These are phyloP conservation scores for Yarrowia porcina DNA, from an alignment of 805 yeast species.

Conservation along the genomic window DNA sequence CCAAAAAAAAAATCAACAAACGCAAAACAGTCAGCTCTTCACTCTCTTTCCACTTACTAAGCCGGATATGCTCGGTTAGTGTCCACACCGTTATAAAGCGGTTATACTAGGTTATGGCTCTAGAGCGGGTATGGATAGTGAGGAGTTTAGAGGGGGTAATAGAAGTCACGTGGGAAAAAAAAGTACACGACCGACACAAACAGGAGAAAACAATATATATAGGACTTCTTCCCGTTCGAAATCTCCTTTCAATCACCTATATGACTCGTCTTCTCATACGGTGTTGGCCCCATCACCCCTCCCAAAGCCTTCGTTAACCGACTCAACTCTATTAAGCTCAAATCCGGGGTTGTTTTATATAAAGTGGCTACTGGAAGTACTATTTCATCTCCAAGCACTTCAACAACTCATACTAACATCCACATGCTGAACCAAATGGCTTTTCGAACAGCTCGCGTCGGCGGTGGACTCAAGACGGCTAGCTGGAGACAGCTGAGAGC, in stretches of 20 bases:
- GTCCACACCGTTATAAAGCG: not conserved
- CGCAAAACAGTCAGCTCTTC: no score
- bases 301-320: slow-evolving; percentile 26
- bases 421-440: slow-evolving; percentile 24
- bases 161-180: no score
- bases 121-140: not conserved
- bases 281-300: no score
- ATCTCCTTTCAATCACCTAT: not conserved
- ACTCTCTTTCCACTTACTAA: not conserved
- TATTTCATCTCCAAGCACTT: not conserved
- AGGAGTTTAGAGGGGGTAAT: no score
- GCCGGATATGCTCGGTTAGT: not conserved
- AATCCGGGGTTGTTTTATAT: slow-evolving; percentile 24
- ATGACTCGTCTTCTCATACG: not conserved
- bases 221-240: no score
- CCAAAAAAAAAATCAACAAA: not conserved
- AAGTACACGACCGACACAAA: not conserved
- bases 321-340: slow-evolving; percentile 13
- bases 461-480: not conserved
- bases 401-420: not conserved
- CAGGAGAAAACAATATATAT: not conserved
- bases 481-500: not conserved
- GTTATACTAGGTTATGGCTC: not conserved
- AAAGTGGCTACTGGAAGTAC: not conserved
- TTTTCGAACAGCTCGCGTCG: slow-evolving; percentile 23